These are phyloP conservation scores for Diaporthe ilicicola DNA, from an alignment of 2,329 filamentous ascomycete species.

Conservation along the genomic window DNA sequence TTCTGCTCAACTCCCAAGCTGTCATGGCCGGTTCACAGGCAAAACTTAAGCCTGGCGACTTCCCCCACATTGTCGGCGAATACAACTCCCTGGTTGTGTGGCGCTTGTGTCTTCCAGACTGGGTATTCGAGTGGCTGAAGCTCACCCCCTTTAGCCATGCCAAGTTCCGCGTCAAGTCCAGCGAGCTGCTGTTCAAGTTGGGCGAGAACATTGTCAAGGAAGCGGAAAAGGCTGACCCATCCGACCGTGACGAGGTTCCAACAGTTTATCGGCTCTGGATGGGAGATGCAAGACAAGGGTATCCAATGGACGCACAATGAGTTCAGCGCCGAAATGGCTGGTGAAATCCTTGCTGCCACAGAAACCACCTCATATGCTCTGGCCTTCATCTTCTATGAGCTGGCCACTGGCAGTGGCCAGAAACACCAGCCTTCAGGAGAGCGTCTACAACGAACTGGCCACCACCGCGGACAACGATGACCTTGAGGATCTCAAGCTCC, in stretches of 20 bases:
- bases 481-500: neutral
- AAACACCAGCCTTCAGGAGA: neutral
- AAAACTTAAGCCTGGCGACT: no score
- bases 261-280: neutral
- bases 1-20: no score
- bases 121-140: no score
- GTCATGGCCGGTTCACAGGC: no score
- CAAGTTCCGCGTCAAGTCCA: no score
- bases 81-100: no score
- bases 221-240: neutral
- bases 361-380: no score
- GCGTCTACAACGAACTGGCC: neutral
- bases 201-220: neutral
- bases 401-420: no score
- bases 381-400: neutral
- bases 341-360: neutral
- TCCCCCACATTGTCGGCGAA: no score
- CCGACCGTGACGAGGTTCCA: neutral
- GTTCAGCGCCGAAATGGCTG: neutral
- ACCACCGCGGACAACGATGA: neutral
- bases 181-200: no score
- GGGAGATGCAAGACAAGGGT: neutral
- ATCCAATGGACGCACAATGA: neutral
- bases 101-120: no score
- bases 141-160: no score